These are phyloP conservation scores for Mycena venus DNA, from an alignment of 768 basidiomycete species.

Conservation along the genomic window DNA sequence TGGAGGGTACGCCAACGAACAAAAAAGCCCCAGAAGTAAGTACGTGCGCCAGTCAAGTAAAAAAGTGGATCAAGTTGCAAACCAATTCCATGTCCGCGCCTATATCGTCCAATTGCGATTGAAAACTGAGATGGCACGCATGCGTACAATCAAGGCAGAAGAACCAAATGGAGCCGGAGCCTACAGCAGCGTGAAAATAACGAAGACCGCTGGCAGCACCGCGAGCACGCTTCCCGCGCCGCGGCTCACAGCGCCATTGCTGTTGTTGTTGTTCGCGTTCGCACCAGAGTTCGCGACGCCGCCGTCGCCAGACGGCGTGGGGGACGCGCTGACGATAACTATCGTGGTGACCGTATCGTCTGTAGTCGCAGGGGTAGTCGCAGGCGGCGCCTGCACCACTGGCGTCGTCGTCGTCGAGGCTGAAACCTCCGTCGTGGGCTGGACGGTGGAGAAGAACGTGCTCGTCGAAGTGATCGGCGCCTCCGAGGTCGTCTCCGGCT, in stretches of 20 bases:
- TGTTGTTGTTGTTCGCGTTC: not conserved
- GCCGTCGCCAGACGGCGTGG: not conserved
- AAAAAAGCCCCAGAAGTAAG: too few relatives aligned
- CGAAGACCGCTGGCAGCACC: not conserved
- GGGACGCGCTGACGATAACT: not conserved
- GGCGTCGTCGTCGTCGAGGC: not conserved
- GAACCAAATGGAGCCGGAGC: not conserved
- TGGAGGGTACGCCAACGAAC: too few relatives aligned
- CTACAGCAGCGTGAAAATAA: not conserved
- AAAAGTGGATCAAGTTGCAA: too few relatives aligned
- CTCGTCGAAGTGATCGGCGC: too few relatives aligned
- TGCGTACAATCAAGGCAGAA: not conserved
- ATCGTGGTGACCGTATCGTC: not conserved
- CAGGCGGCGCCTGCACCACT: not conserved
- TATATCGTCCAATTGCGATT: not conserved
- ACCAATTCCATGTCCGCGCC: too few relatives aligned
- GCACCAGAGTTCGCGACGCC: not conserved
- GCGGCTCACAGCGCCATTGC: not conserved
- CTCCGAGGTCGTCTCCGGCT: too few relatives aligned
- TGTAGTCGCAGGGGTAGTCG: not conserved
- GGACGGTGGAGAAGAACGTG: slow-evolving; percentile 5
- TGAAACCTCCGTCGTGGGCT: not conserved
- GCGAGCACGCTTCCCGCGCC: not conserved
- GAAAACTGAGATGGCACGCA: not conserved
- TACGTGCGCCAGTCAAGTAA: too few relatives aligned